Base-by-base conservation (phyloP, 2,329 filamentous ascomycete genomes). In the Emmonsia crescens region DNA sequence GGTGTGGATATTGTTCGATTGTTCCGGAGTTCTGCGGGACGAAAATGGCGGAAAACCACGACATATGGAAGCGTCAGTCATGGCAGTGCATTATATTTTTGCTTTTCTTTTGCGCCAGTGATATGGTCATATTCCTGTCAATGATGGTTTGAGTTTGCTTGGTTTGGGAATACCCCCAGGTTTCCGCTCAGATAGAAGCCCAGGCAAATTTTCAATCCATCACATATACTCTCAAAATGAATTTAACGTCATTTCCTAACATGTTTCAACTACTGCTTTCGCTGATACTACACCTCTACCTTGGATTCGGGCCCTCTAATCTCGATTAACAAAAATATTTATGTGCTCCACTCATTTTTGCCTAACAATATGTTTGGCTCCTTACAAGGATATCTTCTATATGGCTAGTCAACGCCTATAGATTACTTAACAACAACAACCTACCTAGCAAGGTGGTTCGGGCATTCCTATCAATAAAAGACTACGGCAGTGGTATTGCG, bases 11-110 rank as follows among this genome's bases (percentile, higher is more conserved):
- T 60, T 56, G 61, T 64, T 63, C 60, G 59, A 61, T 64, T 64
- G 61, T 57, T 60, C 58, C 29, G 63, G 63, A 62, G 63, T 64
- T 64, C 49, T 61, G 63, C 51, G 61, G 57, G 48, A 46, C 60
- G 57, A 33, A 54, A 36, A 57, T 59, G 57, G 59, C 59, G 51
- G 59, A 36, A 60, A 60, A 61, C 54, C 51, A 56, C 48, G 58
- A 60, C 57, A 42, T 46, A 61, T 44, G 60, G 61, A 33, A 60
- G 36, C 31, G 61, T 64, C 49, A 55, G 27, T 60, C 49, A 60
- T 54, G 59, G 49, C 59, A 21, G 24, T 60, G 59, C 44, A 48
- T 42, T 33, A 46, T 55, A 16, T 60, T 33, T 46, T 46, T n/a
- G 44, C 5, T 31, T 46, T 24, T 40, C 31, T 60, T 44, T 42